Conservation (phyloP, 2,329 filamentous ascomycete genomes). For the Colletotrichum tropicale region DNA sequence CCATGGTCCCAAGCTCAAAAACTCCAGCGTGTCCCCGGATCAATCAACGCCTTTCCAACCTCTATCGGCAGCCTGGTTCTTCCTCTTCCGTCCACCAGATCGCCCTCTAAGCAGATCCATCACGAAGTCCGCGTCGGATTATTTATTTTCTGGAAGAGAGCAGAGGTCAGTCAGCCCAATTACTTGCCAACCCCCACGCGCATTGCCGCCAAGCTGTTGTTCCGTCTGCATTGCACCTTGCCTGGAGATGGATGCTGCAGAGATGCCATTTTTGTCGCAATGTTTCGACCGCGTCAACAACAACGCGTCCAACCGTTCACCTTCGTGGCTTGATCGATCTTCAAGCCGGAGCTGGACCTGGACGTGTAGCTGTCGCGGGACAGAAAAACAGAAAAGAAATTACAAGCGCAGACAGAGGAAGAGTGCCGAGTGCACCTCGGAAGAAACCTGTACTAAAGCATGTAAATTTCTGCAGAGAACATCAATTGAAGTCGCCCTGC, state of each 20-base stretch:
- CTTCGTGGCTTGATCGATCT: not conserved
- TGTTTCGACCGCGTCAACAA: not conserved
- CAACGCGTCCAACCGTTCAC: not conserved
- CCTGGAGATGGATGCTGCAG: not conserved
- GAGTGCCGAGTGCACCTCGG: not conserved
- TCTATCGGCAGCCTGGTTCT: slow-evolving; percentile 22
- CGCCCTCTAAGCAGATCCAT: slow-evolving; percentile 18
- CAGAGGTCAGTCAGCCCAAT: slow-evolving; percentile 19
- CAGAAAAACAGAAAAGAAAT: not conserved
- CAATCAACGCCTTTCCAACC: slow-evolving; percentile 23
- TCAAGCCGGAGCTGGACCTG: not conserved
- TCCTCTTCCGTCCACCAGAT: slow-evolving; percentile 23
- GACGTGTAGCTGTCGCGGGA: not conserved
- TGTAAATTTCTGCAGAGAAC: slow-evolving; percentile 2
- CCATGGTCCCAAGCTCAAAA: slow-evolving; percentile 11
- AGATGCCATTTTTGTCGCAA: not conserved
- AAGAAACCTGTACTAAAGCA: slow-evolving; percentile 1
- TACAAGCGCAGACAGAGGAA: not conserved
- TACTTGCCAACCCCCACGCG: not conserved
- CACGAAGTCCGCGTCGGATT: slow-evolving; percentile 16
- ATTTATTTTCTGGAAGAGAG: slow-evolving; percentile 2
- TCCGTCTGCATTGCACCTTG: not conserved
- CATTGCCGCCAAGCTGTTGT: not conserved
- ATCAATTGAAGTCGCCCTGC: slow-evolving; percentile 2
- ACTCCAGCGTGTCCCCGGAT: slow-evolving; percentile 20